Evolutionary conservation across 768 basidiomycete genomes (phyloP), one percentile per base, ranked within the genome.

Genomic region (Hortiboletus campestris): DNA sequence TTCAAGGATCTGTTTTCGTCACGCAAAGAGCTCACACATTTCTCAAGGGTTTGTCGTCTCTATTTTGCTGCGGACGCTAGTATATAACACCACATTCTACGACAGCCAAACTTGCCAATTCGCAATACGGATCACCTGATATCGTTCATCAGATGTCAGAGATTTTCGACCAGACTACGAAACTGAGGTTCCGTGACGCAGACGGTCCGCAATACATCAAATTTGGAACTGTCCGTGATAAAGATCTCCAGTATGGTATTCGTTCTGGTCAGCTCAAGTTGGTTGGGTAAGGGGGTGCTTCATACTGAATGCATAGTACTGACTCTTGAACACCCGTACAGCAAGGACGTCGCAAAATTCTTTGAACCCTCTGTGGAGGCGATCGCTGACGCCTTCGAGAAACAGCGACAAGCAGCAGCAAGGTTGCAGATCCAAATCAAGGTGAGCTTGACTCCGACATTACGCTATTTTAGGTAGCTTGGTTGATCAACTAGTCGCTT

Each of bases 291-390:
- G 67, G 49, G 46, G 14, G 17, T n/a, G 14, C 19, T 34, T 32
- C 13, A n/a, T 4, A 22, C 40, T 28, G 13, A 19, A 17, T 12
- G 8, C 44, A 3, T 16, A 28, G 3, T 28, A 17, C 22, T 25
- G 9, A 49, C 3, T 4, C 62, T 28, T n/a, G 25, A 52, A 22
- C 8, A 16, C 6, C 19, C 1, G 1, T 45, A n/a, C 48, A 78
- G 78, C 9, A 45, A 60, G 6, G 70, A 74, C 11, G 67, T 80
- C 4, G 71, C 69, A 1, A 56, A 55, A 3, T 75, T 78, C 39
- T 82, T 81, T 55, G 71, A 76, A 43, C 76, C 75, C 0, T 79
- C 79, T 0, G 59, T 80, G 12, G 48, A 67, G 20, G 70, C 56
- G 1, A 75, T 73, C 10, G 64, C 63, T 7, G 67, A 67, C 2